A percentile compares a stretch with the other conserved stretches of the same genome.
These are phyloP conservation scores for Panicum miliaceum DNA, from an alignment of 176 grass and related monocot species.

Conservation along the genomic window DNA sequence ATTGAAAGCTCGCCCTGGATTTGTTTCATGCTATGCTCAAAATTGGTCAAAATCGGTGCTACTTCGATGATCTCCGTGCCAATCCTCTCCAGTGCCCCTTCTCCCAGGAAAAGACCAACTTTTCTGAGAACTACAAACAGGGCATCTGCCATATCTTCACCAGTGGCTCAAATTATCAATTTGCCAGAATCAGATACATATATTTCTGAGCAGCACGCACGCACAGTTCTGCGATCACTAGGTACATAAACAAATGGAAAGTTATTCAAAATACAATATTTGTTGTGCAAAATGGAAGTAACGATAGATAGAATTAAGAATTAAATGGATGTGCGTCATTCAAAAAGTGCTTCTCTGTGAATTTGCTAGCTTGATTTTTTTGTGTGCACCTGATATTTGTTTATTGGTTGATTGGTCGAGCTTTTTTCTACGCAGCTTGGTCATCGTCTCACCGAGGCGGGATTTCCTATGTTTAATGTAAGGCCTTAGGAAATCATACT, in stretches of 20 bases:
- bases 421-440: no score
- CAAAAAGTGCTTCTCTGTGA: not conserved
- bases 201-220: not conserved
- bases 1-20: conserved; percentile 35
- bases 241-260: not conserved
- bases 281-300: not conserved
- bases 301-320: not conserved
- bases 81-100: conserved; percentile 1
- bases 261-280: not conserved
- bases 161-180: not conserved
- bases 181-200: not conserved
- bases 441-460: no score
- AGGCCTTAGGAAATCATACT: no score
- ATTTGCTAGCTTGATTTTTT: no score
- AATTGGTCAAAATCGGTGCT: conserved; percentile 6
- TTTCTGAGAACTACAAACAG: conserved; percentile 30
- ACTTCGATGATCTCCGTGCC: not conserved
- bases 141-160: conserved; percentile 39
- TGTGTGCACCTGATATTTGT: no score
- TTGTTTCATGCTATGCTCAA: conserved; percentile 29
- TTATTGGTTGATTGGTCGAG: no score
- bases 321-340: not conserved
- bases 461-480: no score
- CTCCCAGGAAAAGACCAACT: conserved; percentile 15
- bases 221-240: not conserved